These are phyloP conservation scores for Macrophomina tecta DNA, from an alignment of 2,329 filamentous ascomycete genomes.

Conservation along the genomic window DNA sequence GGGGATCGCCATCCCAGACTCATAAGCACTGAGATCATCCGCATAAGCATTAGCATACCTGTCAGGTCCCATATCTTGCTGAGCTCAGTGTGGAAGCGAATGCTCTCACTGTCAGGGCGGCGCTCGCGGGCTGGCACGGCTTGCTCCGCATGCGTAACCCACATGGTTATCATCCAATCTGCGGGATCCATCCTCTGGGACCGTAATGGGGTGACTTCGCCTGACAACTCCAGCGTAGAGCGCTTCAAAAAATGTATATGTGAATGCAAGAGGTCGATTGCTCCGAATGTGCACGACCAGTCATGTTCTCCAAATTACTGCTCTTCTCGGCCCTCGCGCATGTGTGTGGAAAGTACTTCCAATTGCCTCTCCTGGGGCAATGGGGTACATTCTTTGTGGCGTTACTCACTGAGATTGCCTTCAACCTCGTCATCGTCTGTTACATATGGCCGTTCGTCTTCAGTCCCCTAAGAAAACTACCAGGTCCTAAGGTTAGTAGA, in stretches of 20 bases:
- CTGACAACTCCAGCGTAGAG: not conserved
- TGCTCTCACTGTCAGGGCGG: not conserved
- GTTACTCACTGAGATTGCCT: not conserved
- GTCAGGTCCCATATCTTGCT: not conserved
- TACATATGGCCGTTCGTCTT: slow-evolving; percentile 3
- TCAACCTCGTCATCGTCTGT: not conserved
- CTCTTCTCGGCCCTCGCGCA: not conserved
- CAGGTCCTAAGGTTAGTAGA: not conserved
- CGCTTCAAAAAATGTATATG: not conserved
- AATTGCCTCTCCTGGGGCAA: not conserved
- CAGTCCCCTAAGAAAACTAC: slow-evolving; percentile 1
- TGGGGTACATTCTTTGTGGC: not conserved
- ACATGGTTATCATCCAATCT: not conserved
- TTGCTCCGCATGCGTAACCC: not conserved
- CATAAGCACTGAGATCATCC: slow-evolving; percentile 3
- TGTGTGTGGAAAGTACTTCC: not conserved
- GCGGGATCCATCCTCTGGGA: not conserved
- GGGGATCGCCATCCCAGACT: not conserved
- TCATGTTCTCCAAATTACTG: slow-evolving; percentile 15
- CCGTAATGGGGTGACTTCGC: not conserved
- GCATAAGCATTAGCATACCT: not conserved
- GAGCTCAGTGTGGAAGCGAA: not conserved
- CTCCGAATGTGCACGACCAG: not conserved
- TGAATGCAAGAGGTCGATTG: not conserved
- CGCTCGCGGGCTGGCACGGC: not conserved